Base-by-base conservation (phyloP, 2,329 filamentous ascomycete genomes). In the Aphanoascus verrucosus region DNA sequence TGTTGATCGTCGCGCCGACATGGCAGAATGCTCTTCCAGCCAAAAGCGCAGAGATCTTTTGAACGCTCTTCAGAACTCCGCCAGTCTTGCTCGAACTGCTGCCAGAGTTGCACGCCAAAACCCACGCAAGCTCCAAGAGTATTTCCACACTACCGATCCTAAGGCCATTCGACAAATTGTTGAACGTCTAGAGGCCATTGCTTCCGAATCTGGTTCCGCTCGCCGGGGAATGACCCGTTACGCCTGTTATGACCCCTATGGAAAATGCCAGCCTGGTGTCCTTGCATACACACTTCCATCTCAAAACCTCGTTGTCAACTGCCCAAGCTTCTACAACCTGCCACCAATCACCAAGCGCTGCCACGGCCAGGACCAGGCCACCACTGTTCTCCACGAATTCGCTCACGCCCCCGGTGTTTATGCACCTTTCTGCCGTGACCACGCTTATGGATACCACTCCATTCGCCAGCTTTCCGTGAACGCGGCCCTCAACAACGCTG, bases 321-420 rank as follows among this genome's bases (percentile, higher is more conserved):
- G 82, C 67, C 70, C 74, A 12, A 65, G 80, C 68, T 85, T 82
- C 71, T 75, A 67, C 47, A 57, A 63, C 44, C 72, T 85, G 8
- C 71, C 78, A 0, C 71, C 72, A 1, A 55, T 79, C 31, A 69
- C 75, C 6, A 60, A 59, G 8, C 67, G 64, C 1, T 86, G 83
- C 70, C 81, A 85, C 63, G 75, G 61, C 2, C 82, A 85, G 67
- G 83, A 85, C 62, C 79, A 83, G 68, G 79, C 78, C 1, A 82
- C 77, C 9, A 85, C 82, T 14, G 75, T 76, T 32, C 65, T 86
- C 12, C 83, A 86, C 62, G 83, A 86, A 72, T 72, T 75, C 58
- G 83, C 82, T 7, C 83, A 86, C 63, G 72, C 76, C n/a, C 67
- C 75, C 63, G 73, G 69, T 67, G 72, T 77, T 9, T 75, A 69